Base-by-base conservation (phyloP, 495 filamentous ascomycete genomes). In the Darksidea phi region DNA sequence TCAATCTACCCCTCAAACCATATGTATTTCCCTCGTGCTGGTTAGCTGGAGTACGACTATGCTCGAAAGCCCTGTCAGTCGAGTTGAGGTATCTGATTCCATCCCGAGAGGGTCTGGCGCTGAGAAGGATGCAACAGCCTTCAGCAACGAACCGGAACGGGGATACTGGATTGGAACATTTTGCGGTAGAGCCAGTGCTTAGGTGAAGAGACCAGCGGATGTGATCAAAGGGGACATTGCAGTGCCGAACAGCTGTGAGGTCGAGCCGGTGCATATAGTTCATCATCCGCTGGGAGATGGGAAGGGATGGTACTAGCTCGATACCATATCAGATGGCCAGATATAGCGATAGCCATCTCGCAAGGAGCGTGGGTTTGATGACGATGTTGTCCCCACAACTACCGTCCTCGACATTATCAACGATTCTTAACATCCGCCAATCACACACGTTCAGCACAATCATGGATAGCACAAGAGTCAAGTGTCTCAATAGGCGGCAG, bases 231-330 rank as follows among this genome's bases (percentile, higher is more conserved):
- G 70, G 24, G 77, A 72, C 1, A 75, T 83, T 53, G 73, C 70
- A 10, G 66, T 73, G 15, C 80, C 82, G 1, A 64, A 73, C 32
- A 75, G 76, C 8, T 86, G 83, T 54, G 63, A 60, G 20, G 71
- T 84, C 15, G 77, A 82, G 49, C 83, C 84, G 65, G 75, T 84
- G 42, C 82, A 84, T 74, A 79, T 85, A 81, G 82, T 84, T 72
- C 51, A 69, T 64, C 41, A 7, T 21, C 17, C 20, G 21, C 18
- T 0, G n/a, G 10, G 32, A 52, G 11, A 37, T 42, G 38, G 38
- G 32, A 47, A 21, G 48, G 52, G 36, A 8, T 47, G n/a, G 21
- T 63, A 34, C 53, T 65, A 26, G 56, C 53, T 21, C 50, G 20
- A 32, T n/a, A n/a, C n/a, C n/a, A 24, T 38, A 17, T 13, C 61